phyloP scores from a whole-genome alignment of 129 eudicot species.

The Cynara cardunculus region DNA sequence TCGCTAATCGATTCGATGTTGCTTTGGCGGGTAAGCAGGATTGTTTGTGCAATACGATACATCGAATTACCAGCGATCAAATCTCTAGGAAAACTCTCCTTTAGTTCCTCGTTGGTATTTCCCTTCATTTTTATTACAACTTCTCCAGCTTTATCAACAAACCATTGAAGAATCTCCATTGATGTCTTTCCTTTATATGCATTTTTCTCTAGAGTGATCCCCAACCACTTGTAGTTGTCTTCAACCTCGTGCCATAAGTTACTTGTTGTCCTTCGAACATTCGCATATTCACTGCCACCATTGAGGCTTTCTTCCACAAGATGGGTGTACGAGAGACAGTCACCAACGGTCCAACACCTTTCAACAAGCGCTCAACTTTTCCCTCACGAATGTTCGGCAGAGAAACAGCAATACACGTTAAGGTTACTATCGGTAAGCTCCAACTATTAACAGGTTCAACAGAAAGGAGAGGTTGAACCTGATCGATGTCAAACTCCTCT shows the following conservation, averaged over 20 bases:
- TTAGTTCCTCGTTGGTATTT: neutral
- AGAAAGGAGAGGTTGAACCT: constrained; percentile 4
- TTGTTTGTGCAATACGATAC: constrained; percentile 34
- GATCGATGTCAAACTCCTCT: constrained; percentile 13
- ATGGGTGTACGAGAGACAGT: constrained; percentile 15
- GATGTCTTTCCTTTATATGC: constrained; percentile 5
- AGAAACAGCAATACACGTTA: constrained; percentile 17
- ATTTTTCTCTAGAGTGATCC: neutral
- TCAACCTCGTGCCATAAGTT: constrained; percentile 34
- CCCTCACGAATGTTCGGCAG: constrained; percentile 5
- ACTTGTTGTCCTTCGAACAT: constrained; percentile 15
- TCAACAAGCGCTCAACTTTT: neutral
- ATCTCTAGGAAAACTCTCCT: neutral
- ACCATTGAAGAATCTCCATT: constrained; percentile 7
- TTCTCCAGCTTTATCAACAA: constrained; percentile 15
- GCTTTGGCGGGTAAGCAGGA: constrained; percentile 5
- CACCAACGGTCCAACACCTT: constrained; percentile 22
- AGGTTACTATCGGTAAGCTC: constrained; percentile 18
- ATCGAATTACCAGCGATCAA: constrained; percentile 43
- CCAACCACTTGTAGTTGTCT: constrained; percentile 25
- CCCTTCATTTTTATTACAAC: neutral
- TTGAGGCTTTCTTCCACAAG: constrained; percentile 25
- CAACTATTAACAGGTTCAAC: constrained; percentile 13
- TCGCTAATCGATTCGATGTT: neutral
- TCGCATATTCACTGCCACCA: neutral